phyloP scores from a whole-genome alignment of 495 filamentous ascomycete genomes.

The Tetracladium marchalianum region DNA sequence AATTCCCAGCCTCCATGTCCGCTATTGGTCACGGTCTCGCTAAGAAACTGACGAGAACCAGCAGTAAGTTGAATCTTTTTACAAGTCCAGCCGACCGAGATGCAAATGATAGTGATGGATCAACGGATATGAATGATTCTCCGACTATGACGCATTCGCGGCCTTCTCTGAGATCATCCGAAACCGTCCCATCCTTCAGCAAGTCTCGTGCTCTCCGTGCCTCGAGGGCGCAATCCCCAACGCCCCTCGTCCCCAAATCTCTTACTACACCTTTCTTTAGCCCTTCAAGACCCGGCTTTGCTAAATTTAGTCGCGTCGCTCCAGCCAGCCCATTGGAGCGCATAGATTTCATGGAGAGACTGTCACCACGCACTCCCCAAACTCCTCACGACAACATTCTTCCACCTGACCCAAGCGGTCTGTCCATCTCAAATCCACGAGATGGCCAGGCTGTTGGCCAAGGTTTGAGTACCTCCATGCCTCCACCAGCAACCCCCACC shows the following conservation, averaged over 20 bases:
- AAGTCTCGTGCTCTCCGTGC: conserved; percentile 26
- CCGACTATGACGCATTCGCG: conserved; percentile 16
- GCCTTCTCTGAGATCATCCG: conserved; percentile 9
- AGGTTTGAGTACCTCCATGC: conserved; percentile 30
- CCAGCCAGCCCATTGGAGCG: conserved; percentile 41
- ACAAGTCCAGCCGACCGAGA: conserved; percentile 14
- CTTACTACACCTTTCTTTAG: conserved; percentile 20
- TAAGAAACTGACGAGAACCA: conserved; percentile 18
- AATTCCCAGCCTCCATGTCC: conserved; percentile 9
- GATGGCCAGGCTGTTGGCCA: conserved; percentile 26
- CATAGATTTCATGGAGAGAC: conserved; percentile 35
- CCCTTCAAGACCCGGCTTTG: conserved; percentile 23
- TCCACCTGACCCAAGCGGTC: conserved; percentile 70
- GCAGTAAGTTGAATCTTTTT: conserved; percentile 33
- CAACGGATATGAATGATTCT: conserved; percentile 19
- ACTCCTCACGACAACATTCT: conserved; percentile 44
- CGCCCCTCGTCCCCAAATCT: conserved; percentile 25
- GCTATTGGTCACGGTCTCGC: conserved; percentile 10
- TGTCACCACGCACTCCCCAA: conserved; percentile 70
- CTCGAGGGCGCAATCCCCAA: conserved; percentile 19
- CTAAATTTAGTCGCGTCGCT: conserved; percentile 34
- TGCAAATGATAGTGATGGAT: conserved; percentile 17
- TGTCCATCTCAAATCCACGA: conserved; percentile 51
- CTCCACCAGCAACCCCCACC: conserved; percentile 74
- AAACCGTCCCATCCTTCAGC: conserved; percentile 24